phyloP scores from a whole-genome alignment of 78 protist genomes.

The Dictyostelium brefeldianum region DNA sequence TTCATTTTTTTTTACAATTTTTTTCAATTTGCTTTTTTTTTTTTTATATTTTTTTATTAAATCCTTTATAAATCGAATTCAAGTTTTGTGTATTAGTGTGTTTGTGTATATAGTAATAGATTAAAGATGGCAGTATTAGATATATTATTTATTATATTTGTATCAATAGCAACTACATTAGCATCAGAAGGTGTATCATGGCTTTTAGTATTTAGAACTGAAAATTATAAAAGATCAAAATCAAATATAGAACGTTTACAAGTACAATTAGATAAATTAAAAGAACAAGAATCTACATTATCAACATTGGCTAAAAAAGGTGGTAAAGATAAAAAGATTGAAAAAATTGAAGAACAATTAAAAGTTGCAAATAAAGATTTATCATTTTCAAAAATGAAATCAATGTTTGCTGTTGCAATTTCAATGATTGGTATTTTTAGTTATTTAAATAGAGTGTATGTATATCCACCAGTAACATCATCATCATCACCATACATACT shows the following conservation, averaged over 20 bases:
- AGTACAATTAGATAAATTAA: slow-evolving; percentile 45
- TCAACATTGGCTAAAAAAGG: slow-evolving; percentile 20
- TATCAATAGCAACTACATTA: slow-evolving; percentile 49
- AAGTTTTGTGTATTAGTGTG: too few relatives aligned
- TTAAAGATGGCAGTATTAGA: slow-evolving; percentile 8
- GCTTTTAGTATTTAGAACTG: slow-evolving; percentile 80
- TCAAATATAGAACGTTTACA: slow-evolving; percentile 29
- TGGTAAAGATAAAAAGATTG: slow-evolving; percentile 52
- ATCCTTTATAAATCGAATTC: too few relatives aligned
- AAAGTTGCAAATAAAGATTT: slow-evolving; percentile 71
- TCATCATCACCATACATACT: too few relatives aligned
- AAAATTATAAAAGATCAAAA: slow-evolving; percentile 54
- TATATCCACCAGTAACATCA: too few relatives aligned
- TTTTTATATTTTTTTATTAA: too few relatives aligned
- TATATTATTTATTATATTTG: slow-evolving; percentile 30
- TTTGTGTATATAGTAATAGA: too few relatives aligned
- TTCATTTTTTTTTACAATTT: too few relatives aligned
- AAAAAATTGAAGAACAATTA: slow-evolving; percentile 63
- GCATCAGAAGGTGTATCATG: slow-evolving; percentile 82
- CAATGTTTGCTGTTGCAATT: slow-evolving; percentile 78
- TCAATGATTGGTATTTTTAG: slow-evolving; percentile 76
- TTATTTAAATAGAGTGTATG: slow-evolving; percentile 70
- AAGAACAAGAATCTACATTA: slow-evolving; percentile 27
- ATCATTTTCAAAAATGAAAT: slow-evolving; percentile 62
- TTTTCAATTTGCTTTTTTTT: too few relatives aligned